phyloP scores from a whole-genome alignment of 352 stramenopile species.

The Pilasporangium apinafurcum region DNA sequence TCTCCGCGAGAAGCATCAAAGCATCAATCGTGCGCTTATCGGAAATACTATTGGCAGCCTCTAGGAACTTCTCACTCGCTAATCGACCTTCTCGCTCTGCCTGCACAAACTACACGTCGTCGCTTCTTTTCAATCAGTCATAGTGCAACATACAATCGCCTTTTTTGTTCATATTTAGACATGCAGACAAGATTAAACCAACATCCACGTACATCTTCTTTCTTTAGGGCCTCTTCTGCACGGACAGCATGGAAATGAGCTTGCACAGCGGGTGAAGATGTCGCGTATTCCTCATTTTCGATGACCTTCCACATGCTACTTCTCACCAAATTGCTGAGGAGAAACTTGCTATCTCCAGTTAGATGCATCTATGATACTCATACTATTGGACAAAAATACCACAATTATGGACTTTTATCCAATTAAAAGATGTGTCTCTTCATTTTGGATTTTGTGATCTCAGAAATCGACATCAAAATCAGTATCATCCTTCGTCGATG shows the following conservation, averaged over 20 bases:
- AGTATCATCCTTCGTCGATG: slow-evolving; percentile 21
- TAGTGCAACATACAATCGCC: neutral
- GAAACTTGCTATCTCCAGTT: no score
- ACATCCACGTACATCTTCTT: slow-evolving; percentile 46
- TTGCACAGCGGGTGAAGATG: slow-evolving; percentile 63
- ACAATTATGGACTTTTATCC: no score
- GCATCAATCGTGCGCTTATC: slow-evolving; percentile 69
- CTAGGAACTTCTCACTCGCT: slow-evolving; percentile 63
- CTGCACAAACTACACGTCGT: slow-evolving; percentile 24
- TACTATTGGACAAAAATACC: no score
- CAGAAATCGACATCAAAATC: slow-evolving; percentile 70
- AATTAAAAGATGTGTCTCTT: no score
- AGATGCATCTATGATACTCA: no score
- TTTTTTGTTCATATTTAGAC: neutral
- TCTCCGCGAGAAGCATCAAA: slow-evolving; percentile 62
- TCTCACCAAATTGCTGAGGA: neutral
- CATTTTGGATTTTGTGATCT: no score
- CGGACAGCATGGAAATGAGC: slow-evolving; percentile 75
- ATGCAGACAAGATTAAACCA: no score
- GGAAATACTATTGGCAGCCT: slow-evolving; percentile 40
- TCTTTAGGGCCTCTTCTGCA: slow-evolving; percentile 50
- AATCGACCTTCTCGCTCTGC: slow-evolving; percentile 66
- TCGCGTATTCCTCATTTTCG: slow-evolving; percentile 68
- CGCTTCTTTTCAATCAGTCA: neutral
- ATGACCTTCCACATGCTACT: slow-evolving; percentile 62